phyloP scores from a whole-genome alignment of 192 early-diverging fungal species.

The Haplosporangium gracile region DNA sequence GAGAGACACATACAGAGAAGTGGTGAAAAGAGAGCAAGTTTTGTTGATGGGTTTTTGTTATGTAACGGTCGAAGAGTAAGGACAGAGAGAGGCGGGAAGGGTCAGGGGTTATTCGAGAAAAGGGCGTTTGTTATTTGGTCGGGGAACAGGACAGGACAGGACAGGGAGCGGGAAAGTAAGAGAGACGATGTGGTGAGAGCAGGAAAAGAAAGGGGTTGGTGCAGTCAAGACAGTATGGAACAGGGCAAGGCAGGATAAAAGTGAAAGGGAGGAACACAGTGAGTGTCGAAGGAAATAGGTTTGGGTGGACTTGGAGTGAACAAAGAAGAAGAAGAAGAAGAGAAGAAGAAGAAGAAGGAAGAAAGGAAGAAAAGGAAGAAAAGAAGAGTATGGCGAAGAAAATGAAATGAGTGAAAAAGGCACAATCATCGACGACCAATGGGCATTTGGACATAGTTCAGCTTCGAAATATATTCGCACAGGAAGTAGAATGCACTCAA shows the following conservation, averaged over 20 bases:
- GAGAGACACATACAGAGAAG: background rate
- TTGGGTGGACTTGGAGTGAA: background rate
- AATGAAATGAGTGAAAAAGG: too few species aligned
- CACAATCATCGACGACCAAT: background rate
- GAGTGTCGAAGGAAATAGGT: background rate
- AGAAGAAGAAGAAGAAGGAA: background rate
- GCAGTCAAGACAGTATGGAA: background rate
- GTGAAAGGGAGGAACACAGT: background rate
- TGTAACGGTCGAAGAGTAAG: slow-evolving; percentile 16
- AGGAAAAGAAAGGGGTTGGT: background rate
- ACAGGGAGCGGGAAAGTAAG: background rate
- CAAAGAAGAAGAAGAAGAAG: background rate
- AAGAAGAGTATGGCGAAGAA: too few species aligned
- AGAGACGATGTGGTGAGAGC: background rate
- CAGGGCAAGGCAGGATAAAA: background rate
- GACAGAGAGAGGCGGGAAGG: background rate
- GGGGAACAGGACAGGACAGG: background rate
- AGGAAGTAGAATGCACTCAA: background rate
- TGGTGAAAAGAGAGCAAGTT: background rate
- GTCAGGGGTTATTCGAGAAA: too few species aligned
- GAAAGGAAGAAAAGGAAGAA: background rate
- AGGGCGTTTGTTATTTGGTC: background rate
- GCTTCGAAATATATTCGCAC: too few species aligned
- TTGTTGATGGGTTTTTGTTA: background rate
- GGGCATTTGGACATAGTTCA: background rate